Evolutionary conservation across 176 grass and related monocot species (phyloP), one percentile per base, ranked within the genome.

Genomic region (Aechmea fasciata): DNA sequence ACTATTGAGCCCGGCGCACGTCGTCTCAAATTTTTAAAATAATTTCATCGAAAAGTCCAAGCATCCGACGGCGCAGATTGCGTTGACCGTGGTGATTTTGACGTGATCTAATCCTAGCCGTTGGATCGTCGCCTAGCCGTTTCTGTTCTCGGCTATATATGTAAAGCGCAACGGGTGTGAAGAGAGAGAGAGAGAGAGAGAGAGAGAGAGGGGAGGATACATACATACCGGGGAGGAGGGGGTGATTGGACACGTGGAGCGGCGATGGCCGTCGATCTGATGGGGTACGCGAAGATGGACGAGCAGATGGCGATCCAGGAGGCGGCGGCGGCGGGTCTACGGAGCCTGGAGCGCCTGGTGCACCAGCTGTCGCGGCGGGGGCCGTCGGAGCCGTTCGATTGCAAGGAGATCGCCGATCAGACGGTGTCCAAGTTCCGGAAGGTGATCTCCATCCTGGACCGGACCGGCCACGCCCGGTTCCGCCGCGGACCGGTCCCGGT

Each of bases 391-490:
- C 74, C 75, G 15, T 74, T 77, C 50, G 83, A 87, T 18, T 83
- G 88, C 65, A 80, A 83, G 0, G 86, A 97, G 84, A 92, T 92
- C 65, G 84, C 89, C 0, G 93, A 92, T 70, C 84, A 87, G 81
- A 88, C 86, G 48, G 81, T 97, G 65, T 90, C 89, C 47, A 92
- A 79, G 86, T 91, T 92, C 65, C 85, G 86, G 67, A 97, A 90
- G 82, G 89, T 92, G 18, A 97, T 97, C 50, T 89, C 86, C 28
- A 87, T 92, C 68, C 89, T 97, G 1, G 90, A 97, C 76, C 93
- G 93, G 68, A 92, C 86, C 22, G 93, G 93, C 50, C 93, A 97
- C 68, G 93, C 93, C 13, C 93, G 93, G n/a, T 97, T 97, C 86
- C 78, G 89, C 28, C 89, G 89, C 47, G 89, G 86, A 2, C 90